Base-by-base conservation (phyloP, 1,284 basidiomycete genomes). In the Bjerkandera adusta region DNA sequence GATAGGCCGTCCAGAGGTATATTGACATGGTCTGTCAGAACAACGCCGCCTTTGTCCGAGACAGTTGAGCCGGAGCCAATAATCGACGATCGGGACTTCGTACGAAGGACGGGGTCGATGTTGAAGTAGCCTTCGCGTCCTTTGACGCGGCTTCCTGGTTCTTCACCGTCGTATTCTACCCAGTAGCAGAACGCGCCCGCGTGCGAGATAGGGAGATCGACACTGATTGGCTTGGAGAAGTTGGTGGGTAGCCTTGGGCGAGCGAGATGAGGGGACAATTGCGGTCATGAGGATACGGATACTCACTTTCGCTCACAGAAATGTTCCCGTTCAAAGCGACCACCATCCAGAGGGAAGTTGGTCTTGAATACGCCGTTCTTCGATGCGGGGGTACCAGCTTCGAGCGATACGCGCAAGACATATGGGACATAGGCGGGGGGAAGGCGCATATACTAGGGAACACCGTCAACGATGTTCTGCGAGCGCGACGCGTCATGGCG, bases 161-260 rank as follows among this genome's bases (percentile, higher is more conserved):
- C 56, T 25, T 73, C 75, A 10, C 79, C 75, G 55, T 95, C 92
- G 64, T 95, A 92, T 67, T 97, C 93, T 45, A 97, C 73, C 81
- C 85, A 96, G 68, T 92, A 97, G 49, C 89, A 81, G 69, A 96
- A 97, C 0, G 93, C 92, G 48, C 94, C 94, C 0, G 95, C 91
- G 53, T 93, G 91, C 3, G 92, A 94, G 68, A 97, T 96, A 22
- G 92, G 90, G 11, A 97, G 75, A 70, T 97, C 91, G 33, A 97
- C 82, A 56, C 90, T 85, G 53, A 97, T 89, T 12, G 94, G 86
- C 60, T 92, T 94, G 24, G 83, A 89, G 60, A 92, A 85, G 62
- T 92, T 75, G 6, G 77, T 82, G 2, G 90, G 91, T 8, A 93
- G 73, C 50, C 89, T 92, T 48, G 51, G 43, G 38, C 15, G 16